Evolutionary conservation across 2,329 filamentous ascomycete genomes (phyloP), one percentile per base, ranked within the genome.

Genomic region (Alternaria viburni): DNA sequence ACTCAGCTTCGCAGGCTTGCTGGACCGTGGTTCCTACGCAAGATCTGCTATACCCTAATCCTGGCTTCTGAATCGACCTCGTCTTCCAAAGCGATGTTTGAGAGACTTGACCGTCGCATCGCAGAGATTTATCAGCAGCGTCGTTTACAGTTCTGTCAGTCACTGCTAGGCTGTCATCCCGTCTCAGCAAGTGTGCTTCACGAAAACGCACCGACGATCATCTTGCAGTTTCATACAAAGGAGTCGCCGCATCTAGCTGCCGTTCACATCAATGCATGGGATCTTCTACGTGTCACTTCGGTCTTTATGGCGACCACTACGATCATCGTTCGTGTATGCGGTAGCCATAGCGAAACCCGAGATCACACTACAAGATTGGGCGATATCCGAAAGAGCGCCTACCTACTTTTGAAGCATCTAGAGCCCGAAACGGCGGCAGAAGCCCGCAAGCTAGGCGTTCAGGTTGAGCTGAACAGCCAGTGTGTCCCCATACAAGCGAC

Each of bases 31-130:
- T 41, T 41, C 6, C 36, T 41, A 41, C 9, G 15, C 36, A 0
- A 17, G 11, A 3, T 4, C 36, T 9, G n/a, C 9, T 41, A 2
- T 41, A 41, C 36, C 36, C 1, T 41, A 5, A 0, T 41, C 1
- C 9, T 41, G 0, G 4, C 1, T 41, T 6, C 36, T 41, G 3
- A 6, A 0, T 17, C 36, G 0, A 0, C 6, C 3, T 5, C 10
- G 6, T 6, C 36, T 0, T 6, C 36, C 4, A 17, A 17, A 5
- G 9, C 15, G 11, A 17, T 17, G 36, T 41, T 41, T 4, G 1
- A 17, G 5, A 41, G 3, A 10, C 36, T 41, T 1, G 36, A 17
- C 6, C 1, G 4, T 41, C 15, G 8, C 9, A 2, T 41, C 6
- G 2, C 15, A 6, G 36, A 41, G 32, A 9, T 3, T 32, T 32